phyloP scores from a whole-genome alignment of 495 filamentous ascomycete genomes.

The Viridothelium virens region DNA sequence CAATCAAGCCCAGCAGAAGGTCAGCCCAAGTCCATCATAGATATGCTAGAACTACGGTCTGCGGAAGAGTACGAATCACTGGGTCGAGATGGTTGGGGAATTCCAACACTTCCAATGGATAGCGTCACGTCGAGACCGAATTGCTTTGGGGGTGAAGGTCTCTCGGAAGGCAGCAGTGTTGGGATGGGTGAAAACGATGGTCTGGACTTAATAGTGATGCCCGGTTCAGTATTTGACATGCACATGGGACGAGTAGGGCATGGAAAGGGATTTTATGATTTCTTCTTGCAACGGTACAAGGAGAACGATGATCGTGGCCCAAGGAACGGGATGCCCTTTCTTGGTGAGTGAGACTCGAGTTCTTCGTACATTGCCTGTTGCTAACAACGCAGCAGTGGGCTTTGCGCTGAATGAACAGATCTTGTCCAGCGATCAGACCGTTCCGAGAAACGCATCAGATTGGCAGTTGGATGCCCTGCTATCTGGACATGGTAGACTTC shows the following conservation, averaged over 20 bases:
- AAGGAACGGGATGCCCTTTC: conserved; percentile 51
- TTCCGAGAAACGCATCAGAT: conserved; percentile 62
- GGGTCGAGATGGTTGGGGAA: conserved; percentile 78
- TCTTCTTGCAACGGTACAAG: conserved; percentile 68
- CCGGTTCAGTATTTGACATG: conserved; percentile 84
- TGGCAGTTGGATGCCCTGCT: conserved; percentile 60
- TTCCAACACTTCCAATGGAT: conserved; percentile 63
- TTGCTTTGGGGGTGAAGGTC: conserved; percentile 53
- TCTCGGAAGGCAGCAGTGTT: conserved; percentile 22
- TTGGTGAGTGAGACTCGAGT: conserved; percentile 42
- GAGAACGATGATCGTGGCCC: conserved; percentile 30
- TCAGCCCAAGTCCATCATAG: conserved; percentile 64
- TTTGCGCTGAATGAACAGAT: conserved; percentile 84
- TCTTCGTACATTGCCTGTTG: neutral
- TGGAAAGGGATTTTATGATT: conserved; percentile 96
- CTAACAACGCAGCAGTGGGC: conserved; percentile 49
- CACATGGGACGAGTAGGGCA: conserved; percentile 75
- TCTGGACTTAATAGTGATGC: conserved; percentile 83
- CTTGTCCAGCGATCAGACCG: conserved; percentile 49
- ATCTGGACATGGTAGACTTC: conserved; percentile 45
- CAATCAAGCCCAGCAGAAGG: neutral
- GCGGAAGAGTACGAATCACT: conserved; percentile 68
- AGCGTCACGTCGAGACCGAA: conserved; percentile 58
- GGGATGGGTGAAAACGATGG: conserved; percentile 34
- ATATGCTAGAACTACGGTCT: conserved; percentile 76